These are phyloP conservation scores for Anisodus tanguticus DNA, from an alignment of 257 asterid species.

Conservation along the genomic window DNA sequence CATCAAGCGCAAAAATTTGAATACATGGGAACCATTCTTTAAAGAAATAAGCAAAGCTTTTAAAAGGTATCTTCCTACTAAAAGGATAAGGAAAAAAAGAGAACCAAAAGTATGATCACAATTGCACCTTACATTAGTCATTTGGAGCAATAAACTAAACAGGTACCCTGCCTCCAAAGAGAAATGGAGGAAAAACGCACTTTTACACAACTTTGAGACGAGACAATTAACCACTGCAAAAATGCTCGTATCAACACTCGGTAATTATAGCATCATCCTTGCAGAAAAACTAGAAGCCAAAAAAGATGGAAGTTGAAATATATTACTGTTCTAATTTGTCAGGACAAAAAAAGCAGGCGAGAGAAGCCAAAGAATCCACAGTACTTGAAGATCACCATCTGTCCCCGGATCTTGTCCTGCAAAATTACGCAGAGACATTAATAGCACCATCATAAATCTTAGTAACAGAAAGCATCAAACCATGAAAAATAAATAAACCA, in stretches of 20 bases:
- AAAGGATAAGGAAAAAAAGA: not conserved
- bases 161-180: constrained; percentile 24
- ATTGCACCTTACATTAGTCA: no score
- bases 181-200: constrained; percentile 35
- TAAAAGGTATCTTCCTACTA: constrained; percentile 5
- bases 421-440: constrained; percentile 36
- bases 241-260: constrained; percentile 40
- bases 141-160: no score
- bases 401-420: constrained; percentile 78
- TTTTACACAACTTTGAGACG: constrained; percentile 55
- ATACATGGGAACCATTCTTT: constrained; percentile 13
- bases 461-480: constrained; percentile 18
- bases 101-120: not conserved
- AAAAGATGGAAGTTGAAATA: constrained; percentile 49
- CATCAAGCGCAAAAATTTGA: not conserved
- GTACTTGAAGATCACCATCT: constrained; percentile 64
- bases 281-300: constrained; percentile 53
- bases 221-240: constrained; percentile 46
- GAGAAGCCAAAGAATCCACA: constrained; percentile 45
- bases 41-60: not conserved
- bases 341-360: constrained; percentile 41
- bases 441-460: constrained; percentile 10
- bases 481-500: not conserved
- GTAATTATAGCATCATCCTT: constrained; percentile 54
- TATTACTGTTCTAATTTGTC: constrained; percentile 58